phyloP scores from a whole-genome alignment of 2,329 filamentous ascomycete genomes.

The Magnaporthales sp. region DNA sequence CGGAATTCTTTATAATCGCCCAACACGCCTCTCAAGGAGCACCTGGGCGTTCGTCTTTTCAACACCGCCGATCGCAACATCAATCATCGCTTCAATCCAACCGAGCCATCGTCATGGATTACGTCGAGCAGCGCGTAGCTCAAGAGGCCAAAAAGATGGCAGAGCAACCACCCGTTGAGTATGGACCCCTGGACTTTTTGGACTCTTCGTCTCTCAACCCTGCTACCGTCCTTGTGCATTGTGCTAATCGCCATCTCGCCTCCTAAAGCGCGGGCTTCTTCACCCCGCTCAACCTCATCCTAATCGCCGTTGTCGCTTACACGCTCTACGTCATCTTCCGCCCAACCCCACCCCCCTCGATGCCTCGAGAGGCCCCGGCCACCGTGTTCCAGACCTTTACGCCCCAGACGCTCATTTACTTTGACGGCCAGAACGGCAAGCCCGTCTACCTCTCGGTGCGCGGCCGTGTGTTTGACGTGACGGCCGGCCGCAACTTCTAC shows the following conservation, averaged over 20 bases:
- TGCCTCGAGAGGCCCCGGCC: conserved; percentile 46
- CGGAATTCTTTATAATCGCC: neutral
- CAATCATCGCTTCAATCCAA: neutral
- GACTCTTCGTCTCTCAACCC: neutral
- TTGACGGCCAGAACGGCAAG: conserved; percentile 64
- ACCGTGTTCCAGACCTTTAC: conserved; percentile 63
- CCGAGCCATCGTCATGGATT: conserved; percentile 35
- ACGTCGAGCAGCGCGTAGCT: conserved; percentile 46
- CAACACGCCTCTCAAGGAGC: neutral
- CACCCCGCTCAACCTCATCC: conserved; percentile 56
- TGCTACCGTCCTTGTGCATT: neutral
- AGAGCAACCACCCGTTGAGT: conserved; percentile 17
- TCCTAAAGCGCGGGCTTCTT: conserved; percentile 32
- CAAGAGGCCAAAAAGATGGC: conserved; percentile 40
- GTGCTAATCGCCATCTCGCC: neutral
- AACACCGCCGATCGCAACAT: neutral
- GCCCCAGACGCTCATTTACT: conserved; percentile 72
- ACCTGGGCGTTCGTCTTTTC: neutral
- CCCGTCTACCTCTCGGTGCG: conserved; percentile 90
- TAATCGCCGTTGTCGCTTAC: conserved; percentile 47
- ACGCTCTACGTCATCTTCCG: conserved; percentile 47
- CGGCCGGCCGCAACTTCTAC: conserved; percentile 83
- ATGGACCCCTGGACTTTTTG: conserved; percentile 10
- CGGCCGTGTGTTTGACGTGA: conserved; percentile 86
- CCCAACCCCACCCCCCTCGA: conserved; percentile 32